phyloP scores from a whole-genome alignment of 2,329 filamentous ascomycete species.

The Monosporascus ibericus region DNA sequence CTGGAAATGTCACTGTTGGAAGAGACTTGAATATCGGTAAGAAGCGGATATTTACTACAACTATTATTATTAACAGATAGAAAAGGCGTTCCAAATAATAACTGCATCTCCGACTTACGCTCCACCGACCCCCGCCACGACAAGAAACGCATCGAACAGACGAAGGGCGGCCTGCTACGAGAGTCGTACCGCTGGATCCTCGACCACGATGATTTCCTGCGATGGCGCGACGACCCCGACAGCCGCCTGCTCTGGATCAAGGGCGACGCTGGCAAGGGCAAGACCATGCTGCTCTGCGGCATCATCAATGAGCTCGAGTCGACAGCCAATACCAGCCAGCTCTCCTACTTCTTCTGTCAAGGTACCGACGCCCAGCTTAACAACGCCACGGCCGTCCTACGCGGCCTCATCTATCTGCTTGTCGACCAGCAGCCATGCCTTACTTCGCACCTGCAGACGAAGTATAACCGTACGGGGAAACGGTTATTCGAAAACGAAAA shows the following conservation, averaged over 20 bases:
- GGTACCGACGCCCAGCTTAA: constrained; percentile 19
- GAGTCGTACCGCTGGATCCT: too few species aligned
- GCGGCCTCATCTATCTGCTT: constrained; percentile 25
- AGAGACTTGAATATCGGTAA: too few species aligned
- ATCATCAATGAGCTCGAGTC: constrained; percentile 28
- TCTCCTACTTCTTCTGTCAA: constrained; percentile 29
- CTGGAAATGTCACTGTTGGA: too few species aligned
- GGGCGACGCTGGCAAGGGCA: constrained; percentile 35
- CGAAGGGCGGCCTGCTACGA: too few species aligned
- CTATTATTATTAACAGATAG: too few species aligned
- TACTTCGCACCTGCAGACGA: constrained; percentile 25
- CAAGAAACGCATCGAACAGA: too few species aligned
- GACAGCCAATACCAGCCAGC: not conserved
- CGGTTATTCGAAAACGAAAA: constrained; percentile 31
- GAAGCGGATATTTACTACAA: too few species aligned
- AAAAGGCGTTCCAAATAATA: too few species aligned
- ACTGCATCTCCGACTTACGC: too few species aligned
- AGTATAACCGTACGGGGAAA: constrained; percentile 25
- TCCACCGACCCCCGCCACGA: too few species aligned
- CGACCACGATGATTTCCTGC: too few species aligned
- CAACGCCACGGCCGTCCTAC: constrained; percentile 25
- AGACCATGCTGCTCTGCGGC: constrained; percentile 36
- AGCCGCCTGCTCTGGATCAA: constrained; percentile 16
- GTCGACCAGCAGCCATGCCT: constrained; percentile 23
- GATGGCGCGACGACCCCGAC: too few species aligned